Conservation (phyloP, 345 rosid species). For the Pugionium cornutum region DNA sequence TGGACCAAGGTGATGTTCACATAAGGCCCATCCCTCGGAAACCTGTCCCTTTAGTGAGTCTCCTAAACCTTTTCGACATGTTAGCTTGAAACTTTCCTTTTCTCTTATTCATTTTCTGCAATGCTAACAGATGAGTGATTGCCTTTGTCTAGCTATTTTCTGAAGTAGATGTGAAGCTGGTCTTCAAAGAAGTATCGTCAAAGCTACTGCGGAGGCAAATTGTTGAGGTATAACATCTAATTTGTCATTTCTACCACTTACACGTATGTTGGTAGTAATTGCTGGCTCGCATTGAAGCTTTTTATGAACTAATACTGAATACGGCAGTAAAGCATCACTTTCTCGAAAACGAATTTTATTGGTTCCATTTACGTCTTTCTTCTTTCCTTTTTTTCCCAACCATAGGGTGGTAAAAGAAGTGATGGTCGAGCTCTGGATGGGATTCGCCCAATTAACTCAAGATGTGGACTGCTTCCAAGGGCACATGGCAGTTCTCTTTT, state of each 20-base stretch:
- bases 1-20: conserved; percentile 97
- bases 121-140: conserved; percentile 35
- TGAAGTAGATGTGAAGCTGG: conserved; percentile 98
- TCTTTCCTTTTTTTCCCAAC: conserved; percentile 1
- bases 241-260: conserved; percentile 16
- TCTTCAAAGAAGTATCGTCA: conserved; percentile 90
- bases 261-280: conserved; percentile 5
- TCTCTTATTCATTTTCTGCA: conserved; percentile 1
- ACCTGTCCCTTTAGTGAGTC: conserved; percentile 67
- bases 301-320: conserved; percentile 3
- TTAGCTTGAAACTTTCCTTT: conserved; percentile 25
- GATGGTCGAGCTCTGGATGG: conserved; percentile 82
- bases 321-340: conserved; percentile 6
- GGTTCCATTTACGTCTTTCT: conserved; percentile 6
- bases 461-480: conserved; percentile 92
- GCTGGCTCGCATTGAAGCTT: neutral
- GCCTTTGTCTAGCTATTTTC: conserved; percentile 56
- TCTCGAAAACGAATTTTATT: neutral
- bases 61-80: conserved; percentile 22
- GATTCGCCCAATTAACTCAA: conserved; percentile 86
- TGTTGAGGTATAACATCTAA: conserved; percentile 71
- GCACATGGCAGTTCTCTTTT: conserved; percentile 98
- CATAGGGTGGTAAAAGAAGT: conserved; percentile 94
- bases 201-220: conserved; percentile 82
- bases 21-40: conserved; percentile 80